These are phyloP conservation scores for Pulveroboletus sp. DNA, from an alignment of 768 basidiomycete species.

Conservation along the genomic window DNA sequence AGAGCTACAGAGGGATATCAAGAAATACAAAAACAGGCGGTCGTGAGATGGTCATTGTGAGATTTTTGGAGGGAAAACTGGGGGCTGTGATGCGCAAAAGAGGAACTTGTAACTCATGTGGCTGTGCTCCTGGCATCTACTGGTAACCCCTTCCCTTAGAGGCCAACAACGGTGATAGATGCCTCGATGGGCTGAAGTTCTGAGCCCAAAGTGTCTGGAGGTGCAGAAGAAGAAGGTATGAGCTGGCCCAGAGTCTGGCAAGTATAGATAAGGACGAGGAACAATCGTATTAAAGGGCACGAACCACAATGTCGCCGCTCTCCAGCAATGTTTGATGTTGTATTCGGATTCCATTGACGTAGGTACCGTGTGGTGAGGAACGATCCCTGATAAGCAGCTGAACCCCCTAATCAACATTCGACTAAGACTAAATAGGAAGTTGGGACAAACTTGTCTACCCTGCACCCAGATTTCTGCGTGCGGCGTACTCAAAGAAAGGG, in stretches of 20 bases:
- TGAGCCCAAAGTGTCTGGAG: conserved; percentile 38
- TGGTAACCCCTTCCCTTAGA: conserved; percentile 10
- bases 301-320: conserved; percentile 44
- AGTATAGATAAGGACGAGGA: conserved; percentile 7
- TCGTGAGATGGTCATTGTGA: not conserved
- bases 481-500: conserved; percentile 39
- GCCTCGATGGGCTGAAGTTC: conserved; percentile 48
- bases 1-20: not conserved
- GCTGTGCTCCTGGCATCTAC: not conserved
- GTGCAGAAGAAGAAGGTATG: conserved; percentile 37
- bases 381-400: conserved; percentile 49
- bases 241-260: conserved; percentile 40
- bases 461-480: conserved; percentile 50
- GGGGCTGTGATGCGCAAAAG: not conserved
- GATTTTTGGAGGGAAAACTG: not conserved
- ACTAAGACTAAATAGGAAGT: not conserved
- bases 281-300: conserved; percentile 13
- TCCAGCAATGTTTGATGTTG: conserved; percentile 36
- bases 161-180: conserved; percentile 36
- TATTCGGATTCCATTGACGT: conserved; percentile 43
- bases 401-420: conserved; percentile 6
- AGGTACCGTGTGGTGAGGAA: conserved; percentile 46
- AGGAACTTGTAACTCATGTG: not conserved
- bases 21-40: conserved; percentile 5
- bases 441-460: conserved; percentile 36